phyloP scores from a whole-genome alignment of 805 yeast genomes.

The Candida piceae region DNA sequence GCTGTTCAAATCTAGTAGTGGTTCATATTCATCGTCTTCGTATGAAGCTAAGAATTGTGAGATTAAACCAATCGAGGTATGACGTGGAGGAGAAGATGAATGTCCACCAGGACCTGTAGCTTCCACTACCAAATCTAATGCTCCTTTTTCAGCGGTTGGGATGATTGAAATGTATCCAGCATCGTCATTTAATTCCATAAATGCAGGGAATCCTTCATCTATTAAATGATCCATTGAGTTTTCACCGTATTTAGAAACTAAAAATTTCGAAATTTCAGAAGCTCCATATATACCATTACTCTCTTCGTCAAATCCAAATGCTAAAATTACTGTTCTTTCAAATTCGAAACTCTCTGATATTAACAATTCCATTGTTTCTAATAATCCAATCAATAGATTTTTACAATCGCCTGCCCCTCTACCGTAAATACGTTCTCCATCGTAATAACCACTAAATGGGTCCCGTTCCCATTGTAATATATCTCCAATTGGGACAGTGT shows the following conservation, averaged over 20 bases:
- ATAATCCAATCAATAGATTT: constrained; percentile 53
- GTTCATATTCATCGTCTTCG: constrained; percentile 51
- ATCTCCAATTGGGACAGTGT: constrained; percentile 70
- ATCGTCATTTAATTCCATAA: constrained; percentile 25
- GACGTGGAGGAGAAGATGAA: constrained; percentile 75
- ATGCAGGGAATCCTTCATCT: constrained; percentile 62
- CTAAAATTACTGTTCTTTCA: constrained; percentile 54
- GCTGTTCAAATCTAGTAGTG: constrained; percentile 43
- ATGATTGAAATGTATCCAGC: constrained; percentile 50
- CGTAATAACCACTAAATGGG: constrained; percentile 61
- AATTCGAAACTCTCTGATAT: constrained; percentile 50
- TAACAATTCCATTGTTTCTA: constrained; percentile 58
- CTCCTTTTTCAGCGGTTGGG: constrained; percentile 60
- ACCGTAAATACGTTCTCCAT: constrained; percentile 62
- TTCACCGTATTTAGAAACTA: constrained; percentile 52
- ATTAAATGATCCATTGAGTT: constrained; percentile 53
- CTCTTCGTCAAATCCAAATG: constrained; percentile 79
- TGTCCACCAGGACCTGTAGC: constrained; percentile 72
- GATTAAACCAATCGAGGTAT: constrained; percentile 68
- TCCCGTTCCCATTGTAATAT: constrained; percentile 62
- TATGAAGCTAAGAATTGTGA: constrained; percentile 49
- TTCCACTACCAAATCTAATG: constrained; percentile 36
- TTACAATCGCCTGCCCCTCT: constrained; percentile 75
- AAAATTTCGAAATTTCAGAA: constrained; percentile 34
- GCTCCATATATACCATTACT: constrained; percentile 63